Evolutionary conservation across 768 basidiomycete species (phyloP).

Genomic region (Rickenella mellea): DNA sequence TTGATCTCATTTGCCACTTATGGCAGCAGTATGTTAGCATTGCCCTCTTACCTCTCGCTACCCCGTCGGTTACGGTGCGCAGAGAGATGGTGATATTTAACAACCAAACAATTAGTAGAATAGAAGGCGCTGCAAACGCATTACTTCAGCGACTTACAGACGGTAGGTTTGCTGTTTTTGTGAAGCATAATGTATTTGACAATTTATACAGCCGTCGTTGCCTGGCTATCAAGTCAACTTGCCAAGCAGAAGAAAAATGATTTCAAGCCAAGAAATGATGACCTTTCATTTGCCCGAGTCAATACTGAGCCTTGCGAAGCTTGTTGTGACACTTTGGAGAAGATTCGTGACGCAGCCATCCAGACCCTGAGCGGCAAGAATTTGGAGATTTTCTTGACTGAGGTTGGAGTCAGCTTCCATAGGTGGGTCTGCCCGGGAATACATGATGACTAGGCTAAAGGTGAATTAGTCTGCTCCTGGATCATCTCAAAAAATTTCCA

Average conservation of each 20-base stretch:
- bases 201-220: conserved; percentile 46
- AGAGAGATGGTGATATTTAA: conserved; percentile 92
- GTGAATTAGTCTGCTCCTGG: conserved; percentile 64
- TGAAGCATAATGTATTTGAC: background rate
- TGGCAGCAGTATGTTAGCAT: conserved; percentile 96
- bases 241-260: conserved; percentile 92
- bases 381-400: conserved; percentile 82
- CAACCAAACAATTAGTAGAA: conserved; percentile 72
- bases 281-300: conserved; percentile 85
- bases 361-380: conserved; percentile 87
- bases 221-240: conserved; percentile 69
- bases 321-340: conserved; percentile 80
- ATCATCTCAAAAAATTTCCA: conserved; percentile 92
- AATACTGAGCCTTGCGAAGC: conserved; percentile 89
- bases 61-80: conserved; percentile 75
- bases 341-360: conserved; percentile 65
- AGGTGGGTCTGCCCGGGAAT: conserved; percentile 33
- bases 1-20: conserved; percentile 86
- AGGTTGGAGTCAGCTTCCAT: conserved; percentile 92
- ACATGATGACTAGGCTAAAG: conserved; percentile 1
- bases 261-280: conserved; percentile 95
- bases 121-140: conserved; percentile 76
- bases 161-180: conserved; percentile 33
- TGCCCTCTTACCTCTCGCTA: conserved; percentile 80
- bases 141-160: conserved; percentile 79